These are phyloP conservation scores for Calocera viscosa DNA, from an alignment of 768 basidiomycete genomes.

Conservation along the genomic window DNA sequence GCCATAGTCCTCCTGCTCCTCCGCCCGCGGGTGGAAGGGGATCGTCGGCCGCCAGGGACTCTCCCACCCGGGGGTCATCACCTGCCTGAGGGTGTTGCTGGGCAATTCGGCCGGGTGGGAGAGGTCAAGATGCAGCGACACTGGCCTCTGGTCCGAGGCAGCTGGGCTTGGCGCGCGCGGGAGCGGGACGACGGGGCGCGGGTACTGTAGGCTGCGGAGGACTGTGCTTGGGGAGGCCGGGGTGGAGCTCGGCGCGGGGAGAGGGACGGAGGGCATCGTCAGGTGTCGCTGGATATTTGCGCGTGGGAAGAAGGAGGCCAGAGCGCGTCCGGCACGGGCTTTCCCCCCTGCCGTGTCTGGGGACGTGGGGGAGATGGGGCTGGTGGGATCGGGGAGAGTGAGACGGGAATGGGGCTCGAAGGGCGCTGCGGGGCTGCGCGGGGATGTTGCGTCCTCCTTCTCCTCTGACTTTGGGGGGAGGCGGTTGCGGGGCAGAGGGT, in stretches of 20 bases:
- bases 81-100: slow-evolving; percentile 38
- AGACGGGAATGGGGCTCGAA: slow-evolving; percentile 7
- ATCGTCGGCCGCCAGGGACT: slow-evolving; percentile 45
- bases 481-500: slow-evolving; percentile 7
- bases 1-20: not conserved
- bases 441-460: not conserved
- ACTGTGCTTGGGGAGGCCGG: not conserved
- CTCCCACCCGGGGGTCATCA: slow-evolving; percentile 52
- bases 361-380: slow-evolving; percentile 9
- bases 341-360: not conserved
- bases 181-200: slow-evolving; percentile 13
- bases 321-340: not conserved
- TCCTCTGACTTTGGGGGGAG: not conserved
- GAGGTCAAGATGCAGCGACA: slow-evolving; percentile 22
- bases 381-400: not conserved
- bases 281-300: not conserved
- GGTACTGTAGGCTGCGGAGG: not conserved
- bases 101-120: slow-evolving; percentile 28
- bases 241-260: not conserved
- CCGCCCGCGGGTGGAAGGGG: not conserved
- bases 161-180: slow-evolving; percentile 16
- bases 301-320: not conserved
- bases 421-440: not conserved
- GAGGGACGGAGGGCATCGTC: not conserved
- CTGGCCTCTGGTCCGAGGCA: slow-evolving; percentile 7